Conservation (phyloP, 306 rosid species). For the Cajanus cajan region DNA sequence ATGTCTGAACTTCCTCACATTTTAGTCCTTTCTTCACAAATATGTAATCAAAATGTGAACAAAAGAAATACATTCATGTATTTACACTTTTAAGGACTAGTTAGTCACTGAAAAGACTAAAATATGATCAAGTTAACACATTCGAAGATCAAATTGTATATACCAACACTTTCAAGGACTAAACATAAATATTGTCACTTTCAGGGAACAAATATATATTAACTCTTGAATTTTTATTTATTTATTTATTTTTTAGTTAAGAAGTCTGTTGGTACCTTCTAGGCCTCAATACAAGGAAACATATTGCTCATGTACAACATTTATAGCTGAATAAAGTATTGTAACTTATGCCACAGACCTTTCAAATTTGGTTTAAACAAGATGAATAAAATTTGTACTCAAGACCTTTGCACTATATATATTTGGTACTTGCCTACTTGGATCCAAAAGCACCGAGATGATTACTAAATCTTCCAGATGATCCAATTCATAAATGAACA, state of each 20-base stretch:
- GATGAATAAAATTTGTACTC: not conserved
- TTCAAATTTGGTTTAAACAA: not conserved
- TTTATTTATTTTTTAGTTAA: not conserved
- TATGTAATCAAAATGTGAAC: not conserved
- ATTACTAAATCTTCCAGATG: not conserved
- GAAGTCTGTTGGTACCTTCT: not conserved
- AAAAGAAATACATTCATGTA: not conserved
- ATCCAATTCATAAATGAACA: conserved; percentile 12
- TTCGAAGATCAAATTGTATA: not conserved
- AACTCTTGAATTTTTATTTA: not conserved
- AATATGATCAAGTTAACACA: not conserved
- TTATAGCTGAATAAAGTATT: not conserved
- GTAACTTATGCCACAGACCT: not conserved
- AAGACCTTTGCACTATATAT: not conserved
- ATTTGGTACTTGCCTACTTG: not conserved
- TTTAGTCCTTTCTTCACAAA: not conserved
- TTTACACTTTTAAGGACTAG: not conserved
- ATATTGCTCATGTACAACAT: not conserved
- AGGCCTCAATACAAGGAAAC: not conserved
- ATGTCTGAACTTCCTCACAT: not conserved
- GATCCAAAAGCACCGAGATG: not conserved
- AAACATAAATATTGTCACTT: not conserved
- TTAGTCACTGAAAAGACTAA: not conserved
- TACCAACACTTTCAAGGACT: not conserved
- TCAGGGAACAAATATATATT: not conserved